Base-by-base conservation (phyloP, 2,329 filamentous ascomycete genomes). In the Emergomyces africanus region DNA sequence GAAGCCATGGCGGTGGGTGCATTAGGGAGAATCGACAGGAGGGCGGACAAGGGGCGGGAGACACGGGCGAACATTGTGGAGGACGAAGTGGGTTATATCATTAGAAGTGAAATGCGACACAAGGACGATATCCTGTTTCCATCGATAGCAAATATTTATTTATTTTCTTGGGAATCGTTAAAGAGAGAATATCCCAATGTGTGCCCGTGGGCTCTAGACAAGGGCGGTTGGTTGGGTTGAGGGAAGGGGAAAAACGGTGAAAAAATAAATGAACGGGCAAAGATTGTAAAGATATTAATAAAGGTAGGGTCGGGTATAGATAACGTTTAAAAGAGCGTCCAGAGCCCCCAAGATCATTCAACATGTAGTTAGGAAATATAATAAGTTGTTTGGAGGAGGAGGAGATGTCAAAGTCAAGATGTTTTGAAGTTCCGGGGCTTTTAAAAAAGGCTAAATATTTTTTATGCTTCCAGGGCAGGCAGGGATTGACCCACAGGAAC, bases 1-100 rank as follows among this genome's bases (percentile, higher is more conserved):
- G 61, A 58, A 18, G 58, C 46, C 58, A 57, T 60, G 28, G 50
- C 12, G 28, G 35, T 39, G 51, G 14, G 5, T 15, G 10, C 15
- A 23, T 10, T 23, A 37, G 20, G 37, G n/a, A 54, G 51, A 39
- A 41, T 28, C 9, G 51, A 54, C 10, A n/a, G n/a, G 9, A 39
- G 51, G 35, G 37, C 23, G n/a, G 48, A 18, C 9, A 53, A 53
- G 5, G 30, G 50, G 20, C n/a, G 33, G 30, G 30, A 53, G 4
- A 53, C 3, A 14, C 50, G 50, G 12, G 28, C 50, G n/a, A 53
- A 53, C 50, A 53, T 35, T 12, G 30, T 25, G 33, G 50, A 12
- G n/a, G 50, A 44, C n/a, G 39, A 14, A 30, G 15, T 23, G 23
- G 20, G 9, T 55, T 44, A 20, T 55, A 55, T 55, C 53, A 55